Evolutionary conservation across 768 basidiomycete species (phyloP), one percentile per base, ranked within the genome.

Genomic region (Termitomyces sp.): DNA sequence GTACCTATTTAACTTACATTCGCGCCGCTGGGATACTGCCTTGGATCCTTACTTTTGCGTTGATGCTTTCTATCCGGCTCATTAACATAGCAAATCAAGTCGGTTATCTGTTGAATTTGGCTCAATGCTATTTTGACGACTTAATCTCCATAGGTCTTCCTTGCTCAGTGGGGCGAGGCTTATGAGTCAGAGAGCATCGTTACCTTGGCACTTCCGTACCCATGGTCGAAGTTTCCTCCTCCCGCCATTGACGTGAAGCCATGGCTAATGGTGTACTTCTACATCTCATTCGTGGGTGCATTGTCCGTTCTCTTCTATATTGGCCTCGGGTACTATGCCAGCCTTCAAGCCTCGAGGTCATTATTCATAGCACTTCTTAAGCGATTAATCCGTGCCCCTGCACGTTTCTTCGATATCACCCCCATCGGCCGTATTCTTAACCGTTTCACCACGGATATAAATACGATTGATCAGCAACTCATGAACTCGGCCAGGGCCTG

Each of bases 351-450:
- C 1, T 84, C 85, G 21, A 78, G 85, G 1, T 73, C 74, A 6
- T 73, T 89, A 11, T 90, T 89, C 69, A 64, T 70, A 4, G 66
- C 73, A 7, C 77, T 88, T 55, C 73, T 88, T 11, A 70, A 67
- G 40, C 68, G 84, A 27, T 71, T 89, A 9, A 78, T 82, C 7
- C 74, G 82, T 40, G 86, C 87, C 0, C 86, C 86, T 2, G 74
- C 80, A 23, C 80, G 85, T 2, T 88, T 88, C 67, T 89, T 88
- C 68, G 88, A 89, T 63, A 73, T 79, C 39, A 89, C 86, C 3
- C 88, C 88, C 1, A 82, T 87, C 39, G 91, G 91, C 10, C 75
- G 88, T 8, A 88, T 93, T 61, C 76, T 89, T 39, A 91, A 92
- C 63, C 80, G 92, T 17, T 89, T 93, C 64, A 88, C 86, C 14